Base-by-base conservation (phyloP, 345 rosid genomes). In the Pugionium dolabratum region DNA sequence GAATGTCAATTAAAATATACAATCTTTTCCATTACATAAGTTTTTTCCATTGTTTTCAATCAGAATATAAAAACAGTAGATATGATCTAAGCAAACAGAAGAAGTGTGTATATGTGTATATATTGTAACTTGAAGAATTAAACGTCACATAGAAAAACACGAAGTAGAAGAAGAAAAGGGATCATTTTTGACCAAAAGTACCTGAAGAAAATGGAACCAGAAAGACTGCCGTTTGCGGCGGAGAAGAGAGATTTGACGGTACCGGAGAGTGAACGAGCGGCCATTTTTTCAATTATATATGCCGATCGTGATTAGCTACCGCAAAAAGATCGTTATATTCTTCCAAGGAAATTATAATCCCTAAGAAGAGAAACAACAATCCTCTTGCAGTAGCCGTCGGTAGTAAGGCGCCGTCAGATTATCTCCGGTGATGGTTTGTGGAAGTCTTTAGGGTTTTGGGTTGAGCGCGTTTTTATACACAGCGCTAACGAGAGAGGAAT, bases 331-430 rank as follows among this genome's bases (percentile, higher is more conserved):
- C 49, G 56, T 43, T 49, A 35, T 18, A 18, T 51, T 59, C 72
- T 59, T 35, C 71, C 6, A 63, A 55, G 69, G 64, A 4, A 54
- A 10, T 42, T 25, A 34, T 34, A 3, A 5, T 4, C 32, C 62
- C 25, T 7, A 42, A 48, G 66, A 65, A 58, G 48, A 57, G 41
- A 43, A 65, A 18, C 18, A 18, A 18, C 66, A 72, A 34, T 65
- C 48, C 11, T 43, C 29, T 59, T 51, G 76, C 72, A 66, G 67
- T 66, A 66, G 65, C 67, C 9, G 39, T 28, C 67, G 76, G 42
- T 66, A 29, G 41, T 7, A 59, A 52, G 72, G 67, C 67, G 66
- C 76, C 76, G 76, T 66, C 62, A 72, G 31, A 18, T 59, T 26
- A 25, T 51, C 42, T 26, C 67, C 67, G 67, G 71, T 58, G 55